phyloP scores from a whole-genome alignment of 768 basidiomycete genomes.

The Podaxis carcinomalis region DNA sequence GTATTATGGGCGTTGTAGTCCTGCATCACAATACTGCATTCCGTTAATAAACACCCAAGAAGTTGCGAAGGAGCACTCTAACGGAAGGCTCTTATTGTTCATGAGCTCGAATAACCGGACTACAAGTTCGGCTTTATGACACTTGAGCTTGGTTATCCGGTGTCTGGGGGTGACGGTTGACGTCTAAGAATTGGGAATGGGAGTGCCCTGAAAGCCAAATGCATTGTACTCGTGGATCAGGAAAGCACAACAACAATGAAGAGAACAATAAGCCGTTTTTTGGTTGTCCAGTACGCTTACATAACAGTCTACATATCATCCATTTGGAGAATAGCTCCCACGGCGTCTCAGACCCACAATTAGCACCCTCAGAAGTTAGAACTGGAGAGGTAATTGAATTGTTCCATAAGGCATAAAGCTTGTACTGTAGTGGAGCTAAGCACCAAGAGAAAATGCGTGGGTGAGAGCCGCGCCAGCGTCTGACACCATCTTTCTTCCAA shows the following conservation, averaged over 20 bases:
- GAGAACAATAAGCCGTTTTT: neutral
- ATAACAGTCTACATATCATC: no score
- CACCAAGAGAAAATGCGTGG: neutral
- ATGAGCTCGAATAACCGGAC: neutral
- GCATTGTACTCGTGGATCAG: no score
- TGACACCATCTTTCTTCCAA: constrained; percentile 11
- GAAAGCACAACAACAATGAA: neutral
- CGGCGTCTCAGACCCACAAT: no score
- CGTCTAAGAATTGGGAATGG: neutral
- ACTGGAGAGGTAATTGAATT: neutral
- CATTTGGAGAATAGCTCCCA: no score
- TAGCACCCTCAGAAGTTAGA: no score
- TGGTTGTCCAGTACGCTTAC: no score
- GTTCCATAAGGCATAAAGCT: neutral
- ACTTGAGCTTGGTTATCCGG: neutral
- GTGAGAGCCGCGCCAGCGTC: constrained; percentile 9
- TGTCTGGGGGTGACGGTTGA: no score
- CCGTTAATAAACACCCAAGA: neutral
- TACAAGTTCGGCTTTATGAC: neutral
- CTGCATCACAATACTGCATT: neutral
- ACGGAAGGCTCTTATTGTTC: neutral
- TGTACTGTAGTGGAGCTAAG: neutral
- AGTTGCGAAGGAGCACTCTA: neutral
- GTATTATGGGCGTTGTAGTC: neutral
- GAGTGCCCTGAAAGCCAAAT: neutral